A percentile compares a stretch with the other conserved stretches of the same genome.
Evolutionary conservation across 495 filamentous ascomycete species (phyloP).

Genomic region (Lophiotrema nucula): DNA sequence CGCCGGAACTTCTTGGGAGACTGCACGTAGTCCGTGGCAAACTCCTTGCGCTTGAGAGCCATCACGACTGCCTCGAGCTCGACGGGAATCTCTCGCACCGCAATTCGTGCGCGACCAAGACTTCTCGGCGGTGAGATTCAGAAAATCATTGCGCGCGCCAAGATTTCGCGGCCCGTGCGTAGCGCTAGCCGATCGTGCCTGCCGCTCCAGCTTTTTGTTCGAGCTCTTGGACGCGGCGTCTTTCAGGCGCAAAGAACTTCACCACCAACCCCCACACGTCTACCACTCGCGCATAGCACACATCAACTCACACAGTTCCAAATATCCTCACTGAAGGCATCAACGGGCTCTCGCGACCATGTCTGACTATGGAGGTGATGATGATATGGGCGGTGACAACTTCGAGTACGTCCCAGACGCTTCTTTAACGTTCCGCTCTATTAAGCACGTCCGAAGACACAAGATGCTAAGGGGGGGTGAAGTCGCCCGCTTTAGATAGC

Average conservation of each 20-base stretch:
- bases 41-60: slow-evolving; percentile 19
- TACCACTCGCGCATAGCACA: no score
- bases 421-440: not conserved
- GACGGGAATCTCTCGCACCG: not conserved
- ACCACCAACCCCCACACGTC: not conserved
- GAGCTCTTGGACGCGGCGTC: not conserved
- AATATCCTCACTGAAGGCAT: not conserved
- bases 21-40: not conserved
- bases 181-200: not conserved
- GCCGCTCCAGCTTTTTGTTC: slow-evolving; percentile 2
- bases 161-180: slow-evolving; percentile 10
- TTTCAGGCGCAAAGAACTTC: not conserved
- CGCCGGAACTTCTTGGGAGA: slow-evolving; percentile 7
- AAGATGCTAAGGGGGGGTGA: not conserved
- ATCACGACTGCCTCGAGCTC: slow-evolving; percentile 4
- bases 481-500: no score
- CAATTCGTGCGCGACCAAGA: no score
- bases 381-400: slow-evolving; percentile 28
- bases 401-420: not conserved
- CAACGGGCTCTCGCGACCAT: slow-evolving; percentile 46
- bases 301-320: not conserved
- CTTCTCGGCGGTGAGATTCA: no score
- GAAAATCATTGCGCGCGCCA: no score
- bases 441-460: not conserved
- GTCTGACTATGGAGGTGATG: slow-evolving; percentile 76